A percentile compares a stretch with the other conserved stretches of the same genome.
Conservation (phyloP, 148 eudicot genomes). For the Fagopyrum homotropicum region DNA sequence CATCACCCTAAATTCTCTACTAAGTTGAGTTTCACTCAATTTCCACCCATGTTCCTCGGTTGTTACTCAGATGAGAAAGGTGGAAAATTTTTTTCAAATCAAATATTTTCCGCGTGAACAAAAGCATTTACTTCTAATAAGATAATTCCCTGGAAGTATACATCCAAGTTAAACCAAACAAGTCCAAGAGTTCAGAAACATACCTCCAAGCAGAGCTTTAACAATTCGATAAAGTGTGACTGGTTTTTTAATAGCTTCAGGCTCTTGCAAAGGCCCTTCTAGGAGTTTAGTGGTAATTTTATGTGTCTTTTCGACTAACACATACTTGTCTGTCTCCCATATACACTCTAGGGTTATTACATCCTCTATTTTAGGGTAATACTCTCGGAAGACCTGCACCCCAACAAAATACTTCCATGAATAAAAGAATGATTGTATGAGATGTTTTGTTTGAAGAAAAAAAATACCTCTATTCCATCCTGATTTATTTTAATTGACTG, state of each 20-base stretch:
- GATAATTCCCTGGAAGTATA: too few species aligned
- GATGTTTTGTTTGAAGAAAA: background rate
- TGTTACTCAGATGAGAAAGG: too few species aligned
- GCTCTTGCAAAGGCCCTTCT: constrained; percentile 30
- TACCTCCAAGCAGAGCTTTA: constrained; percentile 67
- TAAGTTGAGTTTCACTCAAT: too few species aligned
- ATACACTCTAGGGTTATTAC: constrained; percentile 42
- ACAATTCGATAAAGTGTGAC: constrained; percentile 48
- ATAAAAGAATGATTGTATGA: constrained; percentile 7
- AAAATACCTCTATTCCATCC: constrained; percentile 70
- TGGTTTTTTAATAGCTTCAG: constrained; percentile 22
- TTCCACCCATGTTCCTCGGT: too few species aligned
- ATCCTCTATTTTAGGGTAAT: constrained; percentile 60
- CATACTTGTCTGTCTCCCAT: constrained; percentile 76
- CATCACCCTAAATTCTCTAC: too few species aligned
- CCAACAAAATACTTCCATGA: background rate
- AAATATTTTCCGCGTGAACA: too few species aligned
- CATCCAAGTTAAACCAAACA: too few species aligned
- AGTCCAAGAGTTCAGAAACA: background rate
- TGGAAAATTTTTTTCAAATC: too few species aligned
- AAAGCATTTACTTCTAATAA: too few species aligned
- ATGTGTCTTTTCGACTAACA: constrained; percentile 41
- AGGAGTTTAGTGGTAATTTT: constrained; percentile 22
- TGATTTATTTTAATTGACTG: constrained; percentile 77
- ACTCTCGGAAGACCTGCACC: constrained; percentile 82